A percentile compares a stretch with the other conserved stretches of the same genome.
Evolutionary conservation across 2,329 filamentous ascomycete genomes (phyloP).

Genomic region (Colletotrichum sansevieriae): DNA sequence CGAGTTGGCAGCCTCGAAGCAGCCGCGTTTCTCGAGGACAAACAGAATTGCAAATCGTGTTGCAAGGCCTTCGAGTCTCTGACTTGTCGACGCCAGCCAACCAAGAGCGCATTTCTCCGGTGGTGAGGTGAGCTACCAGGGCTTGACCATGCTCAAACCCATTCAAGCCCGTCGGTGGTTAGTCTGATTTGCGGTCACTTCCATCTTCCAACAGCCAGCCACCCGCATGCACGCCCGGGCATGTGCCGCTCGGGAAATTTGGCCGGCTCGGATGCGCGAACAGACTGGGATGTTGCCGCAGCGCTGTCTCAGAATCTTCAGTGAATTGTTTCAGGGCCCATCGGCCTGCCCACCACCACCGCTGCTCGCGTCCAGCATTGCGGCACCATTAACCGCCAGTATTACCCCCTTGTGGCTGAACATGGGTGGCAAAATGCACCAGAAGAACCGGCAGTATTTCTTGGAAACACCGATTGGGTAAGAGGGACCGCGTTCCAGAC

Average conservation of each 20-base stretch:
- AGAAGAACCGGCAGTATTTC: not conserved
- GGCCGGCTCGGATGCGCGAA: slow-evolving; percentile 16
- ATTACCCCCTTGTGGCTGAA: too few species aligned
- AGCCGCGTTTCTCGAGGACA: slow-evolving; percentile 22
- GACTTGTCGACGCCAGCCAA: slow-evolving; percentile 1
- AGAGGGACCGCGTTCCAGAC: not conserved
- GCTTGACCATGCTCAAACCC: slow-evolving; percentile 16
- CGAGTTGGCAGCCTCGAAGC: not conserved
- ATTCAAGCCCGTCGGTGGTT: not conserved
- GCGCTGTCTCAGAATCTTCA: slow-evolving; percentile 30
- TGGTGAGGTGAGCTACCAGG: not conserved
- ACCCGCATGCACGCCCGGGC: not conserved
- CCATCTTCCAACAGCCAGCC: not conserved
- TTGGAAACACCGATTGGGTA: slow-evolving; percentile 26
- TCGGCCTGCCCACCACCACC: slow-evolving; percentile 19
- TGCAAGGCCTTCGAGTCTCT: slow-evolving; percentile 12
- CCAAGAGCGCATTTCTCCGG: slow-evolving; percentile 1
- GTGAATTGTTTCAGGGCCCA: slow-evolving; percentile 38
- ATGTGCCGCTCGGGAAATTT: slow-evolving; percentile 25
- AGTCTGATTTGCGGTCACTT: not conserved
- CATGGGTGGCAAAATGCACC: too few species aligned
- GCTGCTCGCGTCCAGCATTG: not conserved
- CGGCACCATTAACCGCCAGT: slow-evolving; percentile 16
- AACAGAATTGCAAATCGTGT: slow-evolving; percentile 32
- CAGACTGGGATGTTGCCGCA: slow-evolving; percentile 17